A percentile compares a stretch with the other conserved stretches of the same genome.
These are phyloP conservation scores for Wallacemonas sp. DNA, from an alignment of 208 protist genomes.

Conservation along the genomic window DNA sequence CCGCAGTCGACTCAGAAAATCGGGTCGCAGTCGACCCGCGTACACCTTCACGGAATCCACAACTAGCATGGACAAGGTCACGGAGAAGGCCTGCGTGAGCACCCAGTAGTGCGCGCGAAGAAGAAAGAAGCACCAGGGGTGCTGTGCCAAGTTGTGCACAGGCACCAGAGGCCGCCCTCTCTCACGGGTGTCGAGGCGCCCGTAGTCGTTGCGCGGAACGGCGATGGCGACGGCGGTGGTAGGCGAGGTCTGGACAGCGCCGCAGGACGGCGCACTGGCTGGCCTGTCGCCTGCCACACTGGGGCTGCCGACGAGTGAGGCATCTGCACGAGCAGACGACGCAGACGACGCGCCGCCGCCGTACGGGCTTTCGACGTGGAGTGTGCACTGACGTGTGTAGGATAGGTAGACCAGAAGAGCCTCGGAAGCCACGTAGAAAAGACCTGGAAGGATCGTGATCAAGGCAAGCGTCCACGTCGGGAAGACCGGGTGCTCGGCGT, in stretches of 20 bases:
- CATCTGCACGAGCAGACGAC: not conserved
- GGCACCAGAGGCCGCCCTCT: not conserved
- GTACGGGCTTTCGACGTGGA: constrained; percentile 17
- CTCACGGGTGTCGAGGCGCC: constrained; percentile 8
- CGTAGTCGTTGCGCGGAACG: not conserved
- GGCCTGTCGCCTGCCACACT: not conserved
- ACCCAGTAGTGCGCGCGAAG: constrained; percentile 52
- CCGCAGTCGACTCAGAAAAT: constrained; percentile 61
- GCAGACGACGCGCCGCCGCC: not conserved
- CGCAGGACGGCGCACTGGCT: no score
- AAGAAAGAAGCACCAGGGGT: constrained; percentile 24
- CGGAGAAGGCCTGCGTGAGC: constrained; percentile 45
- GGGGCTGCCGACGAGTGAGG: not conserved
- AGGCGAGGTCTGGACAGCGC: no score
- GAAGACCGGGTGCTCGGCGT: constrained; percentile 34
- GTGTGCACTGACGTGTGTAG: not conserved
- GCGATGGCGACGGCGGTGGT: not conserved
- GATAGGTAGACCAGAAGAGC: constrained; percentile 13
- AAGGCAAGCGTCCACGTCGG: constrained; percentile 48
- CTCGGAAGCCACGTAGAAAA: constrained; percentile 45
- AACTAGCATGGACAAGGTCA: constrained; percentile 51
- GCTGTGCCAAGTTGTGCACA: not conserved
- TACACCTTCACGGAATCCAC: constrained; percentile 61
- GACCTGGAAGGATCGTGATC: constrained; percentile 35
- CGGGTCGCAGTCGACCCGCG: constrained; percentile 59